Evolutionary conservation across 805 yeast species (phyloP), one percentile per base, ranked within the genome.

Genomic region (Wickerhamomyces sydowiorum): DNA sequence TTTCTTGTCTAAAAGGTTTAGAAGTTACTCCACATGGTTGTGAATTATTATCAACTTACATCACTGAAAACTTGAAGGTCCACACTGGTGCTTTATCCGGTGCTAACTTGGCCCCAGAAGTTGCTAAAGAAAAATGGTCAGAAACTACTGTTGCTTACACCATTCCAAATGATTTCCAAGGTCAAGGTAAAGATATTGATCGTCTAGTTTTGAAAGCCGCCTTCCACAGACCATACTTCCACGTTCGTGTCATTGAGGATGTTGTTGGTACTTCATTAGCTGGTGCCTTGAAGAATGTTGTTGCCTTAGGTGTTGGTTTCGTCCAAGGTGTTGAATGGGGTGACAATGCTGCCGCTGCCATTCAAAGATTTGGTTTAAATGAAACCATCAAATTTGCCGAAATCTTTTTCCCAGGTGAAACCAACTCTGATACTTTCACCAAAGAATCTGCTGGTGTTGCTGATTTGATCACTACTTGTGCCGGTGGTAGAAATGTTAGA

Each of bases 301-400:
- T 91, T 48, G 99, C 99, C 29, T 72, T 89, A 59, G 95, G 96
- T 50, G 96, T 95, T 47, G 99, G 99, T 43, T 86, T 93, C 61
- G 98, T 91, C 48, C 96, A 88, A 66, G 99, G 99, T 55, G 75
- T 86, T 49, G 96, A 95, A 49, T 93, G 99, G 99, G 99, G 99
- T 65, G 96, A 89, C 67, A 93, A 93, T 64, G 98, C 99, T 50
- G 89, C 91, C 67, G 84, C 98, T 42, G 99, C 98, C 35, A 82
- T 93, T 56, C 95, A 91, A 90, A 79, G 99, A 70, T 84, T 91
- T 52, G 99, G 99, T 37, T 69, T 93, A 51, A 76, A 83, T 57
- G 99, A 93, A 70, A 87, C 86, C 59, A 85, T 90, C 63, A 76
- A 77, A 61, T 93, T 93, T 65, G 93, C 96, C 33, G 73, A 78